Base-by-base conservation (phyloP, 2,329 filamentous ascomycete genomes). In the Coniella vitis region DNA sequence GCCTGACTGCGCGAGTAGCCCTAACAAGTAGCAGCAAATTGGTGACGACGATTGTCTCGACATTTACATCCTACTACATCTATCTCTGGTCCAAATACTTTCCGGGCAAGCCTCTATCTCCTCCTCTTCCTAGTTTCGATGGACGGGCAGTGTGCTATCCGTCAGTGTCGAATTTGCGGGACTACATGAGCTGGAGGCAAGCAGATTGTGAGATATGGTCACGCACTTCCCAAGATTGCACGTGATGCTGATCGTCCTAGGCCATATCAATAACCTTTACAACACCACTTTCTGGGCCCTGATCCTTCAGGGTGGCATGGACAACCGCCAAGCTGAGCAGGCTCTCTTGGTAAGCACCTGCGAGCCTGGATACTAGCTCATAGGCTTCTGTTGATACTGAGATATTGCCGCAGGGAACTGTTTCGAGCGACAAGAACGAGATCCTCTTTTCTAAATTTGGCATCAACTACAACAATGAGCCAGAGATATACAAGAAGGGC, bases 391-490 rank as follows among this genome's bases (percentile, higher is more conserved):
- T 10, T 5, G 25, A n/a, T 41, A n/a, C 22, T 5, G 7, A 25
- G 16, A 13, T 14, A 10, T 10, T 31, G 22, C 22, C 10, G 29
- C 1, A 90, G 86, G 90, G 91, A 3, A 94, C 90, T 0, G 68
- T 94, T 1, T 80, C 90, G 3, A 75, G 81, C 3, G 90, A 97
- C 60, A 98, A 98, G 70, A 93, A 98, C 62, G 93, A 98, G 70
- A 94, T 98, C 17, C 70, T 98, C 13, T 98, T 93, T 65, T 86
- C 83, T 2, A 77, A 78, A 21, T 97, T 95, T 65, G 80, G 83
- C 3, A 90, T 97, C 63, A 98, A 98, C 68, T 98, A 98, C 69
- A 98, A 98, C 67, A 93, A 95, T 57, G 93, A 98, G 65, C 81
- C 82, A 0, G 89, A 94, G 55, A 90, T 96, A 14, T 95, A 81